Base-by-base conservation (phyloP, 2,329 filamentous ascomycete genomes). In the Exophiala oligosperma region DNA sequence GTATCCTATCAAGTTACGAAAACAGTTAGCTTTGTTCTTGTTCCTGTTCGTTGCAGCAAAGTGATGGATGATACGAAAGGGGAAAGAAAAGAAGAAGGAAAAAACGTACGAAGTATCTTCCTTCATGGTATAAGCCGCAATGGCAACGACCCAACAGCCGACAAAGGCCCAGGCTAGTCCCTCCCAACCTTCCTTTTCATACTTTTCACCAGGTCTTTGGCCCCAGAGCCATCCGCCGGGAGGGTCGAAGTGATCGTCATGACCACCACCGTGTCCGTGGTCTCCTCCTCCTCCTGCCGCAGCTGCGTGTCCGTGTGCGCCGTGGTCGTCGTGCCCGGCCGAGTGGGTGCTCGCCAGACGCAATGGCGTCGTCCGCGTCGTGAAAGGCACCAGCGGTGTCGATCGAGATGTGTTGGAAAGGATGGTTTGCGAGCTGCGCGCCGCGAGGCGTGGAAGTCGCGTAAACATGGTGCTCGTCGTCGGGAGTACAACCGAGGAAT, bases 171-270 rank as follows among this genome's bases (percentile, higher is more conserved):
- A 63, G 23, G 60, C 56, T 14, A 61, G 40, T 2, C 52, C 49
- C 83, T 99, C 94, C 94, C 94, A 99, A 52, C 93, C 94, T 79
- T 99, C 94, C 75, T 91, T 90, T 83, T 95, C 86, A 73, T 91
- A 87, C 82, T 97, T 96, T 85, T 97, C 91, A 63, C 92, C 92
- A 37, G 94, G 94, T 81, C 92, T 92, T 69, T 97, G 84, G 66
- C 92, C 92, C 76, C 90, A 97, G 69, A 99, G 85, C 91, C 92
- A 97, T 69, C 94, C 94, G 56, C 81, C 84, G 2, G 94, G 93
- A 49, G 92, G 87, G 67, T 99, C 94, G 77, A 92, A 99, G 74
- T 92, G 89, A 67, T 52, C 52, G 17, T 65, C 64, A 28, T 67
- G 65, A 17, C 57, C 63, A 44, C 56, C 51, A 4, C 54, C 37